Conservation (phyloP, 2,329 filamentous ascomycete genomes). For the Fusarium nodosum region DNA sequence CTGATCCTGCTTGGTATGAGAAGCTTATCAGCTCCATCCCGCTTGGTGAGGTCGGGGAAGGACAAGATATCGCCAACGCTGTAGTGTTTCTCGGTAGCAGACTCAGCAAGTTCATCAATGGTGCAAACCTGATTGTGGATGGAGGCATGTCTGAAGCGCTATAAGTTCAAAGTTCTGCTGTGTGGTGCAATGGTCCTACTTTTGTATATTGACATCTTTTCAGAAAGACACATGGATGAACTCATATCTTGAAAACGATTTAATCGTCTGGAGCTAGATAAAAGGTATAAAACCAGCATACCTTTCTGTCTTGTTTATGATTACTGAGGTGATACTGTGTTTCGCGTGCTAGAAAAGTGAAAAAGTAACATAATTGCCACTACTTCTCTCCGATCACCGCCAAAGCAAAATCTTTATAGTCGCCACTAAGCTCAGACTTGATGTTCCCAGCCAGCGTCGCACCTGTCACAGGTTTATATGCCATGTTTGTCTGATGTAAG, state of each 20-base stretch:
- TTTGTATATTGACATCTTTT: too few species aligned
- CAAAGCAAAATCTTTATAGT: slow-evolving; percentile 50
- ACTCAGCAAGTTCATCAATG: slow-evolving; percentile 41
- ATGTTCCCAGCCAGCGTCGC: slow-evolving; percentile 59
- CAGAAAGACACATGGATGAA: fast-evolving
- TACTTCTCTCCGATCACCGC: slow-evolving; percentile 51
- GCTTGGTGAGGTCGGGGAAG: slow-evolving; percentile 29
- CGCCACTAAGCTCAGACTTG: slow-evolving; percentile 48
- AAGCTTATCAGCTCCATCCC: slow-evolving; percentile 27
- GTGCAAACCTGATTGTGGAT: slow-evolving; percentile 44
- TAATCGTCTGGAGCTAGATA: fast-evolving
- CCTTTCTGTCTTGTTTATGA: fast-evolving
- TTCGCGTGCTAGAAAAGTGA: fast-evolving
- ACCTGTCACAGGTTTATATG: slow-evolving; percentile 70
- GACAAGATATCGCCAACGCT: slow-evolving; percentile 45
- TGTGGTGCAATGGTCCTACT: too few species aligned
- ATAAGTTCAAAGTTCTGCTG: fast-evolving
- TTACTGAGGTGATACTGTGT: too few species aligned
- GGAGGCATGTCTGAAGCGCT: slow-evolving; percentile 30
- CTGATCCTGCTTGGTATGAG: slow-evolving; percentile 24
- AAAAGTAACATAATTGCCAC: fast-evolving
- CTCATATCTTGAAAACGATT: fast-evolving
- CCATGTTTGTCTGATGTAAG: slow-evolving; percentile 61
- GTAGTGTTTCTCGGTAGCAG: slow-evolving; percentile 45
- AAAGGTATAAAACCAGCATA: neutral